Percentiles rank a stretch among this genome's conserved stretches.
Evolutionary conservation across 257 asterid species (phyloP).

Genomic region (Solanum piurae): DNA sequence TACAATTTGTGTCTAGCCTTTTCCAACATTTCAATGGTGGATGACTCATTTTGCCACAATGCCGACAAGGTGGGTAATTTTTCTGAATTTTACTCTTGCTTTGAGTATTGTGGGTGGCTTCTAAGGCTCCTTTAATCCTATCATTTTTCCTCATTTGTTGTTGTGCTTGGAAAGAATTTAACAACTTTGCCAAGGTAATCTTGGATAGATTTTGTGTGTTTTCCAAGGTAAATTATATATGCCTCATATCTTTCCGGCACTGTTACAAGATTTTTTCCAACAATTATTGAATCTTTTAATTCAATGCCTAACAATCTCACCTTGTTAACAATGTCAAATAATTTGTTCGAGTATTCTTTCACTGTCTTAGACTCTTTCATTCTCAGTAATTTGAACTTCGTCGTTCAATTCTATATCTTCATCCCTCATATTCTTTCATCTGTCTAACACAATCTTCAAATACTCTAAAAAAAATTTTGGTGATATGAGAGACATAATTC

Average conservation of each 20-base stretch:
- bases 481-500: neutral
- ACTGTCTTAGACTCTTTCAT: neutral
- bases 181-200: too few relatives aligned
- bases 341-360: neutral
- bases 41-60: neutral
- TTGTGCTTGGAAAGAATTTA: neutral
- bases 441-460: neutral
- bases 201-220: too few relatives aligned
- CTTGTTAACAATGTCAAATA: neutral
- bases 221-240: too few relatives aligned
- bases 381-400: neutral
- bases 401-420: neutral
- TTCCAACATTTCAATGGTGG: neutral
- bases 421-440: neutral
- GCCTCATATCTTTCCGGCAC: too few relatives aligned
- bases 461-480: neutral
- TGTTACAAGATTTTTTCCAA: neutral
- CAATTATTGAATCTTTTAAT: neutral
- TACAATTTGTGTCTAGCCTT: neutral
- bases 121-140: neutral
- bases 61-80: neutral
- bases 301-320: neutral
- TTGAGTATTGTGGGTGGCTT: neutral
- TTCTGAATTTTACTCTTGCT: neutral
- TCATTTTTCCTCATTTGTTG: neutral